Evolutionary conservation across 352 stramenopile genomes (phyloP), one percentile per base, ranked within the genome.

Genomic region (Globisporangium paddicum): DNA sequence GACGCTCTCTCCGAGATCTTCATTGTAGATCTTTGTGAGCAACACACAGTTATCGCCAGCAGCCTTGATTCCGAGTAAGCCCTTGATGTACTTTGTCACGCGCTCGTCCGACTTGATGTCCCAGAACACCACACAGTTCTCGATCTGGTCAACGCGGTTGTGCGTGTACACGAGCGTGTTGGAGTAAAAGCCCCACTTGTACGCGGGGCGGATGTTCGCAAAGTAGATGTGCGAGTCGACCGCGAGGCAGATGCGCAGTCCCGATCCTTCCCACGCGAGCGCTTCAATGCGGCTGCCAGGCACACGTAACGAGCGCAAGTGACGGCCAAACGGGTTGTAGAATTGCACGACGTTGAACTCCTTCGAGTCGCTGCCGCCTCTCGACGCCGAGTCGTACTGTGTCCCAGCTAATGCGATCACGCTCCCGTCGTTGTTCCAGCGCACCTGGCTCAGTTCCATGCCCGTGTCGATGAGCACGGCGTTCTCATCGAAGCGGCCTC

Each of bases 141-240:
- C 86, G 11, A 88, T 89, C 56, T 91, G 82, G 61, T 97, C 90
- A 6, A 87, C 65, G 25, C 86, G 87, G 49, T 92, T 91, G 81
- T 96, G 96, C 55, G 90, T 89, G 69, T 96, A 97, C 16, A 95
- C 89, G 46, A 98, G 62, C n/a, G 89, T 96, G 55, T 91, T 89
- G 16, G 73, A 67, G 56, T 96, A 96, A 55, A 86, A 96, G 13
- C 87, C 87, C 90, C 90, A 98, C 45, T 90, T 91, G 77, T 98
- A 98, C 38, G 86, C 82, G 19, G 84, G 89, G 7, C 94, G 87
- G 46, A 98, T 94, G 71, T 98, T 98, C 35, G 93, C 94, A 72
- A 98, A 98, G 78, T 96, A 98, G 52, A 98, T 97, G 75, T 95
- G 92, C 19, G 88, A 93, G 70, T 97, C 94, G 21, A 98, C 92